Evolutionary conservation across 2,329 filamentous ascomycete genomes (phyloP), one percentile per base, ranked within the genome.

Genomic region (Xylaria digitata): DNA sequence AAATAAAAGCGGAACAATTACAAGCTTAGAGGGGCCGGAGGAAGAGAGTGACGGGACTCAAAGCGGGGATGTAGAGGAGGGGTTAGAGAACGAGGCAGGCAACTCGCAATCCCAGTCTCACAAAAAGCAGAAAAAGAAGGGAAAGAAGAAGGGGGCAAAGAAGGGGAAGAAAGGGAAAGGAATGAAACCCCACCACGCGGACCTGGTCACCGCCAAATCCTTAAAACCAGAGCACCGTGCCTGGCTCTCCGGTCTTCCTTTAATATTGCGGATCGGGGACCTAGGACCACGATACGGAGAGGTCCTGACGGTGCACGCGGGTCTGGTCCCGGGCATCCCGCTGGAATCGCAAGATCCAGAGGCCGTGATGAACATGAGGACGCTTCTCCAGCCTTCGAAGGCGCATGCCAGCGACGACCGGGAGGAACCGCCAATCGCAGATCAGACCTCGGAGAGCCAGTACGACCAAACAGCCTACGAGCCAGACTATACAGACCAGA

Each of bases 331-430:
- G 0, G 91, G 89, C 5, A 81, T 97, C 0, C 78, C 86, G 0
- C 83, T 97, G 15, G 83, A 90, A 52, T 82, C 86, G 58, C 95
- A 90, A 72, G 85, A 97, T 78, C 91, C 94, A 0, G 89, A 88
- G 78, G 90, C 91, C 58, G 91, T 92, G 46, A 97, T 97, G 94
- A 96, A 93, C 76, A 96, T 99, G 92, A 89, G 94, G 63, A 92
- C 89, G 6, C 86, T 97, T 61, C 84, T 92, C 0, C 43, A 83
- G 70, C 80, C 89, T 32, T 56, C 59, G 7, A 42, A n/a, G 3
- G 32, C 52, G 9, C 42, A 11, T 3, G 11, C 32, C 26, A 9
- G 32, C 45, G 13, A 46, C 21, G 8, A 2, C 6, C 6, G 6
- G 3, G 17, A 26, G 6, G 52, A 43, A 4, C 19, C 52, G 21